These are phyloP conservation scores for Plasmodium yoelii DNA, from an alignment of 169 alveolate species.

Conservation along the genomic window DNA sequence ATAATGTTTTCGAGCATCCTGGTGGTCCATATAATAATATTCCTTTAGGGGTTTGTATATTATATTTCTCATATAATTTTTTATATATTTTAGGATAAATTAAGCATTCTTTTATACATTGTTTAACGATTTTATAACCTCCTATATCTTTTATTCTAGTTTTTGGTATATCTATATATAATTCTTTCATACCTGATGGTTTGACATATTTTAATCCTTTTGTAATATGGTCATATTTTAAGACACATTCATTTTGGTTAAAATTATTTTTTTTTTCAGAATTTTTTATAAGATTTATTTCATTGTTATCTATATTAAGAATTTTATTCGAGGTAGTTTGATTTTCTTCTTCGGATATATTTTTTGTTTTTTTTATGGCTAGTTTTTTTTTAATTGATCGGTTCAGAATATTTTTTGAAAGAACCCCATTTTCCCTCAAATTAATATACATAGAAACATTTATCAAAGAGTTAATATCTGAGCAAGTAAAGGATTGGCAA, in stretches of 20 bases:
- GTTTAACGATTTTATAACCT: slow-evolving; percentile 96
- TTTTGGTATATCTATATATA: slow-evolving; percentile 95
- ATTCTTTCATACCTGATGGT: slow-evolving; percentile 86
- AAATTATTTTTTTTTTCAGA: not conserved
- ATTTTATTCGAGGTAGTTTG: no score
- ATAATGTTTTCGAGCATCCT: slow-evolving; percentile 99
- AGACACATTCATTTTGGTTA: not conserved
- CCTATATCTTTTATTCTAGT: slow-evolving; percentile 99
- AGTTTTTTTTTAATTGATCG: not conserved
- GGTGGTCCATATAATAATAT: slow-evolving; percentile 99
- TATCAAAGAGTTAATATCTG: slow-evolving; percentile 87
- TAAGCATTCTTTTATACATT: slow-evolving; percentile 94
- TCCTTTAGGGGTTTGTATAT: slow-evolving; percentile 96
- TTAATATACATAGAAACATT: slow-evolving; percentile 77
- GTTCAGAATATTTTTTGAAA: slow-evolving; percentile 26
- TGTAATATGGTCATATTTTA: slow-evolving; percentile 46
- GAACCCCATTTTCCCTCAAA: slow-evolving; percentile 26
- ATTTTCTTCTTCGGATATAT: not conserved
- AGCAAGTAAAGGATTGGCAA: slow-evolving; percentile 91
- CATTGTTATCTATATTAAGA: not conserved
- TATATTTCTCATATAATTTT: slow-evolving; percentile 90
- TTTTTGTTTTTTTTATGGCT: not conserved
- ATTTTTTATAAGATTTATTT: not conserved
- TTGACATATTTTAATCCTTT: slow-evolving; percentile 76
- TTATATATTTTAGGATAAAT: slow-evolving; percentile 98